A percentile compares a stretch with the other conserved stretches of the same genome.
These are phyloP conservation scores for Candida succiphila DNA, from an alignment of 805 yeast species.

Conservation along the genomic window DNA sequence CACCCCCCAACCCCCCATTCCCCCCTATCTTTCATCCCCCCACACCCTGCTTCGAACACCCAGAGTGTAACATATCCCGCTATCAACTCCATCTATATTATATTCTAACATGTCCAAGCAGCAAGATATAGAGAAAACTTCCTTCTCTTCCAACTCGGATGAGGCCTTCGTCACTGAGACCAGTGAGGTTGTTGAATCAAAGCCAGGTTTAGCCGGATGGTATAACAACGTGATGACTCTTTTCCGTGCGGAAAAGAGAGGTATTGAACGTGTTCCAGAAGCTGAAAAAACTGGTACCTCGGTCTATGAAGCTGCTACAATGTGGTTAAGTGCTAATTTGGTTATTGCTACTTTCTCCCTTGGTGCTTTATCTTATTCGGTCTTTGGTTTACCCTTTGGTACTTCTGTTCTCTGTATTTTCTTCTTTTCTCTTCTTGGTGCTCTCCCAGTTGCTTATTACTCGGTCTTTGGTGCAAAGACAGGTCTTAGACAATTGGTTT, in stretches of 20 bases:
- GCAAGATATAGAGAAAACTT: conserved; percentile 15
- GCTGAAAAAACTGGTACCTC: conserved; percentile 66
- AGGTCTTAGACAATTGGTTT: conserved; percentile 82
- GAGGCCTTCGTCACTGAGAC: conserved; percentile 15
- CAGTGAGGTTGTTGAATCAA: conserved; percentile 8
- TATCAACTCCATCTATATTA: not conserved
- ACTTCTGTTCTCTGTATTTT: conserved; percentile 56
- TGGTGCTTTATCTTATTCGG: conserved; percentile 58
- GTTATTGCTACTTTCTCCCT: conserved; percentile 76
- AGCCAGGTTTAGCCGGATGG: conserved; percentile 5
- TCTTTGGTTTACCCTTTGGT: conserved; percentile 65
- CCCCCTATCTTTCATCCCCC: too few species aligned
- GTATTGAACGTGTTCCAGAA: conserved; percentile 74
- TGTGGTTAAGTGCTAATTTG: conserved; percentile 90
- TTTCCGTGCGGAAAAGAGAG: conserved; percentile 50
- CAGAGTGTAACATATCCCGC: too few species aligned
- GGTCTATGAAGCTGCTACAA: conserved; percentile 61
- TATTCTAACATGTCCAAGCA: conserved; percentile 1
- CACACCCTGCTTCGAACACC: too few species aligned
- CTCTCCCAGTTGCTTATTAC: conserved; percentile 70
- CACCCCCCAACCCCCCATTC: too few species aligned
- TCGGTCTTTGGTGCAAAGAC: conserved; percentile 75
- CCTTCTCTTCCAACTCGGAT: conserved; percentile 11
- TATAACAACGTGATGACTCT: conserved; percentile 16
- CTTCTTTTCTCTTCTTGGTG: conserved; percentile 68